Base-by-base conservation (phyloP, 2,329 filamentous ascomycete species). In the Fusarium sororula region DNA sequence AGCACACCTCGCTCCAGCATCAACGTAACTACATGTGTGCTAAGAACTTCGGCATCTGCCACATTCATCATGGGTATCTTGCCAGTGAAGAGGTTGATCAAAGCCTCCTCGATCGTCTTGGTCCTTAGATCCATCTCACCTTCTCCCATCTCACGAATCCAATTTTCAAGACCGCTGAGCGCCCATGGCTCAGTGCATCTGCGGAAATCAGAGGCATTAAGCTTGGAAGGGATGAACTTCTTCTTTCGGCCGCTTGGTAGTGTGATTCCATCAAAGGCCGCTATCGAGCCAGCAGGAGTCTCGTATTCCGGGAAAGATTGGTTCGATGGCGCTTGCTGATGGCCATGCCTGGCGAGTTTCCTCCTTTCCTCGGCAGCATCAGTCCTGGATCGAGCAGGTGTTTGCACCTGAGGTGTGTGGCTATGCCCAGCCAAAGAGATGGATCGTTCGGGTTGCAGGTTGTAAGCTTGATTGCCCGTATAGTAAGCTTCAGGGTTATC, bases 51-150 rank as follows among this genome's bases (percentile, higher is more conserved):
- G 1, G 96, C 96, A 85, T 99, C 97, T 11, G 96, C 95, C 47
- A 96, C 96, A 77, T 99, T 98, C 94, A 99, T 98, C 1, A 95
- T 99, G 1, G 96, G 95, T 2, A 99, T 95, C 82, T 98, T 98
- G 83, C 94, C 90, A 4, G 94, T 97, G 81, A 99, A 98, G 12
- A 99, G 86, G 37, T 92, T 93, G 47, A 98, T 91, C 47, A 99
- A 87, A 6, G 94, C 95, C 75, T 98, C 95, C 66, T 94, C 92
- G 58, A 99, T 91, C 4, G 93, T 92, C 79, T 94, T 93, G 79
- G 93, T 90, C 80, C 93, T 95, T 53, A 99, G 85, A 81, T 99
- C 95, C 17, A 92, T 91, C 79, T 98, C 96, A 44, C 96, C 95
- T 76, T 98, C 95, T 17, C 94, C 94, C 89, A 98, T 92, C 64